Evolutionary conservation across 78 protist species (phyloP).

Genomic region (Dictyostelium brefeldianum): DNA sequence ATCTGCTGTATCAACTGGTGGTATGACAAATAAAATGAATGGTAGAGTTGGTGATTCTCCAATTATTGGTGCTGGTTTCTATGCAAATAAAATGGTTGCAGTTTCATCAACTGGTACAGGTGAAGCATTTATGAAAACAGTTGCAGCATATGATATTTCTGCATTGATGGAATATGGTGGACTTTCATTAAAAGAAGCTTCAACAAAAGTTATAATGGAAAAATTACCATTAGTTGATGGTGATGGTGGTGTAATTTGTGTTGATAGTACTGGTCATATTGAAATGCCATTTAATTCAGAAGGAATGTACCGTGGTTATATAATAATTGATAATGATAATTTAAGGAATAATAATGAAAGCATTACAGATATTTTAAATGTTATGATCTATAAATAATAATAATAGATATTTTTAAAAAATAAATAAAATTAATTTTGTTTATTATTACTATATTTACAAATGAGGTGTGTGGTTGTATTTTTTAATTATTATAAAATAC

Average conservation of each 20-base stretch:
- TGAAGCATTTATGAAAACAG: slow-evolving; percentile 71
- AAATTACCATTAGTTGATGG: slow-evolving; percentile 12
- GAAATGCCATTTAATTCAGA: slow-evolving; percentile 80
- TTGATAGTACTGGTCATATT: slow-evolving; percentile 75
- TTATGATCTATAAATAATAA: slow-evolving; percentile 15
- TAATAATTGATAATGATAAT: not conserved
- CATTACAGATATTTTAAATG: not conserved
- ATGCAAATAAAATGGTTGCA: slow-evolving; percentile 60
- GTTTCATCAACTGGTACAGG: slow-evolving; percentile 84
- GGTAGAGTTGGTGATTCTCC: slow-evolving; percentile 91
- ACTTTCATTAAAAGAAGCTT: slow-evolving; percentile 56
- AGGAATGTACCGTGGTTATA: slow-evolving; percentile 81
- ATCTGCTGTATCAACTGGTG: slow-evolving; percentile 88
- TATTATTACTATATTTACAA: no score
- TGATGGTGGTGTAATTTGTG: slow-evolving; percentile 83
- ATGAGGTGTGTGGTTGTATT: no score
- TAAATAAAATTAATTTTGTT: no score
- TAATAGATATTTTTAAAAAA: not conserved
- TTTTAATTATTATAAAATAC: no score
- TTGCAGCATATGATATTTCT: slow-evolving; percentile 52
- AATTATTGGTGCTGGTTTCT: slow-evolving; percentile 86
- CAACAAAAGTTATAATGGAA: slow-evolving; percentile 31
- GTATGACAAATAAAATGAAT: slow-evolving; percentile 85
- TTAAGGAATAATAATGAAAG: not conserved
- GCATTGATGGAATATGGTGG: slow-evolving; percentile 76